phyloP scores from a whole-genome alignment of 177 flowering plant genomes.

The Vitis hybrid region DNA sequence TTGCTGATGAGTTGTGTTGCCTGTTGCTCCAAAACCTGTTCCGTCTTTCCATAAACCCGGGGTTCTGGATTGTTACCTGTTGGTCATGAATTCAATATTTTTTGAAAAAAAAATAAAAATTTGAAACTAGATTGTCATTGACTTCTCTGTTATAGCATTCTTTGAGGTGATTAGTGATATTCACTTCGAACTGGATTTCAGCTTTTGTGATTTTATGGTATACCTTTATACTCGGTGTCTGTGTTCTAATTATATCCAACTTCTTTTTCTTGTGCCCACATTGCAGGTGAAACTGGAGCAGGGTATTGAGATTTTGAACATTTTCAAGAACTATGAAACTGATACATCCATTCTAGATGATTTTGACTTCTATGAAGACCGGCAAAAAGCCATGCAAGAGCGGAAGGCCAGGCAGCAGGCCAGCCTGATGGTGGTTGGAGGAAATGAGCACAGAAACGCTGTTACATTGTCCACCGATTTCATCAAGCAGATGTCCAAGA shows the following conservation, averaged over 20 bases:
- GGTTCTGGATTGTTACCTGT: too few species aligned
- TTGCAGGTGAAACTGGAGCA: conserved; percentile 81
- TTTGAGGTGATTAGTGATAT: not conserved
- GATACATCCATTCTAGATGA: conserved; percentile 78
- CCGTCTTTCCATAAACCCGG: too few species aligned
- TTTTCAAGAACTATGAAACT: conserved; percentile 68
- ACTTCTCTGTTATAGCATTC: too few species aligned
- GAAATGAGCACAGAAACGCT: conserved; percentile 28
- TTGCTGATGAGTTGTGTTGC: too few species aligned
- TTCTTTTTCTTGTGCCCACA: too few species aligned
- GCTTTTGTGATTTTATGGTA: not conserved
- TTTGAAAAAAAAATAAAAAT: too few species aligned
- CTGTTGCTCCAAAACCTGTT: not conserved
- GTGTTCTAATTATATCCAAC: not conserved
- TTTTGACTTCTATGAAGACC: conserved; percentile 74
- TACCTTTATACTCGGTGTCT: not conserved
- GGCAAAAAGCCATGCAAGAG: conserved; percentile 78
- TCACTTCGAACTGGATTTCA: not conserved
- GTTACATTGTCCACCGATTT: conserved; percentile 29
- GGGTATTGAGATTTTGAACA: conserved; percentile 78
- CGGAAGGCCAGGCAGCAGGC: conserved; percentile 69
- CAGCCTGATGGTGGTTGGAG: conserved; percentile 30
- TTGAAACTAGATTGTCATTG: too few species aligned
- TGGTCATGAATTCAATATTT: too few species aligned
- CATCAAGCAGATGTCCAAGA: conserved; percentile 57